Evolutionary conservation across 2,329 filamentous ascomycete species (phyloP).

Genomic region (Sclerotinia spermophila): DNA sequence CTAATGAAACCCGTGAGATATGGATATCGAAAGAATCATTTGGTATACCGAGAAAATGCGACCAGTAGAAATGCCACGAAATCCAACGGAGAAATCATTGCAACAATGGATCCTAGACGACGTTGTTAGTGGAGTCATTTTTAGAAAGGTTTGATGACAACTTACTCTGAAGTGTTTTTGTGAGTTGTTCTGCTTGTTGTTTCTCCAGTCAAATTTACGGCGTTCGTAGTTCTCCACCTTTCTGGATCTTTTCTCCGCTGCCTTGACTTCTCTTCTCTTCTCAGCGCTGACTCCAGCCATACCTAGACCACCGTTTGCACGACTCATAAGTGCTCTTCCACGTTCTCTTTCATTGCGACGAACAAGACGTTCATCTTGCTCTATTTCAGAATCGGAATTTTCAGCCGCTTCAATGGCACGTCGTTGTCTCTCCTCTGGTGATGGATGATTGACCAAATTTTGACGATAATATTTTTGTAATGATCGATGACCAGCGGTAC

Average conservation of each 20-base stretch:
- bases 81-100: constrained; percentile 29
- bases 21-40: constrained; percentile 10
- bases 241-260: constrained; percentile 65
- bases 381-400: constrained; percentile 47
- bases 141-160: constrained; percentile 22
- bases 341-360: constrained; percentile 41
- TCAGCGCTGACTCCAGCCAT: constrained; percentile 74
- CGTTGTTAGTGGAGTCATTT: constrained; percentile 27
- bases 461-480: constrained; percentile 86
- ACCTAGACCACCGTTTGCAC: constrained; percentile 69
- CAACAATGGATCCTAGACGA: constrained; percentile 36
- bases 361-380: constrained; percentile 39
- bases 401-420: constrained; percentile 55
- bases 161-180: constrained; percentile 63
- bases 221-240: constrained; percentile 60
- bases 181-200: constrained; percentile 69
- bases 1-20: constrained; percentile 11
- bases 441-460: constrained; percentile 82
- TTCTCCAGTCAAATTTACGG: constrained; percentile 62
- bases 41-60: constrained; percentile 12
- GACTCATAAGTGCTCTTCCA: constrained; percentile 56
- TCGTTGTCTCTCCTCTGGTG: constrained; percentile 70
- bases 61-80: constrained; percentile 16
- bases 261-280: constrained; percentile 66
- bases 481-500: constrained; percentile 84